phyloP scores from a whole-genome alignment of 2,329 filamentous ascomycete species.

The Hypoxylon sp. region DNA sequence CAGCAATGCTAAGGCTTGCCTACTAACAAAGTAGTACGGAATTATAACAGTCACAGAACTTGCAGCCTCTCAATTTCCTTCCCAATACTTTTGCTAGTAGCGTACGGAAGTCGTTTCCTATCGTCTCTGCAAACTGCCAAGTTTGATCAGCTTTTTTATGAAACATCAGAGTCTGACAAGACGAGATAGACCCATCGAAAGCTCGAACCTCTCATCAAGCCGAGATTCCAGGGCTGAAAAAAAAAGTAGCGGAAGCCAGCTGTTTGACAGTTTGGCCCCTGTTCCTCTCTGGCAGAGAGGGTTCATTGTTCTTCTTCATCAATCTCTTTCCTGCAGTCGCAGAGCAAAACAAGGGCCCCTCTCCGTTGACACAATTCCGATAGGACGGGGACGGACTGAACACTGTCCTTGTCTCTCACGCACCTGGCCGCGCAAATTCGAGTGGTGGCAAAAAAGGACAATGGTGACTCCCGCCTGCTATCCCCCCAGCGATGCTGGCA shows the following conservation, averaged over 20 bases:
- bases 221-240: slow-evolving; percentile 48
- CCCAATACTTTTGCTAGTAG: slow-evolving; percentile 39
- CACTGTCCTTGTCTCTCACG: slow-evolving; percentile 45
- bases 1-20: slow-evolving; percentile 45
- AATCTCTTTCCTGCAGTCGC: slow-evolving; percentile 47
- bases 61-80: slow-evolving; percentile 52
- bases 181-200: slow-evolving; percentile 49
- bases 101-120: slow-evolving; percentile 40
- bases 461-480: slow-evolving; percentile 63
- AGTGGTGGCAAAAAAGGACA: slow-evolving; percentile 49
- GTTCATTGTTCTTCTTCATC: slow-evolving; percentile 44
- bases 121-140: slow-evolving; percentile 51
- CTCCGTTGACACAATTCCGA: slow-evolving; percentile 47
- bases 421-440: slow-evolving; percentile 42
- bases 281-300: slow-evolving; percentile 42
- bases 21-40: slow-evolving; percentile 50
- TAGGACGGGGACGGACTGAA: slow-evolving; percentile 46
- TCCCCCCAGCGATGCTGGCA: slow-evolving; percentile 54
- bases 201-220: slow-evolving; percentile 49
- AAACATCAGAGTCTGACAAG: slow-evolving; percentile 56
- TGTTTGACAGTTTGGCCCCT: slow-evolving; percentile 44
- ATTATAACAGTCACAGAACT: slow-evolving; percentile 56
- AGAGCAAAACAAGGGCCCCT: slow-evolving; percentile 47
- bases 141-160: slow-evolving; percentile 53
- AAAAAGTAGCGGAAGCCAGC: slow-evolving; percentile 40